phyloP scores from a whole-genome alignment of 768 basidiomycete genomes.

The Pleurotus tuoliensis region DNA sequence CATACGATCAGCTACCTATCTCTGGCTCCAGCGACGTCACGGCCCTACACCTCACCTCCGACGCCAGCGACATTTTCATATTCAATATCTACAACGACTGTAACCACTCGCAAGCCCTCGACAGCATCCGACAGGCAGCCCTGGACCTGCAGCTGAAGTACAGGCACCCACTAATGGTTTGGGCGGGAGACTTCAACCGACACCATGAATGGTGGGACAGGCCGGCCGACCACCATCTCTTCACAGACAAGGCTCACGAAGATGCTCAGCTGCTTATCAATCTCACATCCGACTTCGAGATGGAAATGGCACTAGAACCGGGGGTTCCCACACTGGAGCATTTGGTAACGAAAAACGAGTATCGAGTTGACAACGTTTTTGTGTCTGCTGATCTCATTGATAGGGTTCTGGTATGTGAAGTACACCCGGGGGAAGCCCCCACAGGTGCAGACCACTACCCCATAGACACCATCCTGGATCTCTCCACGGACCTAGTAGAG shows the following conservation, averaged over 20 bases:
- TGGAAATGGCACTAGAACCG: background rate
- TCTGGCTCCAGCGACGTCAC: conserved; percentile 18
- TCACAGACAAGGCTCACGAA: conserved; percentile 20
- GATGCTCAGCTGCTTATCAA: background rate
- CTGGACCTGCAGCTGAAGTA: background rate
- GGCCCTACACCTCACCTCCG: conserved; percentile 17
- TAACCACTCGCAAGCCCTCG: background rate
- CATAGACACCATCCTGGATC: conserved; percentile 4
- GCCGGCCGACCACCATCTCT: conserved; percentile 25
- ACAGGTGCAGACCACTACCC: no score
- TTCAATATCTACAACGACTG: no score
- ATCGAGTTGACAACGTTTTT: conserved; percentile 32
- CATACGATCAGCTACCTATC: conserved; percentile 17
- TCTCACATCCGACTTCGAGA: background rate
- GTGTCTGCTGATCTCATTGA: no score
- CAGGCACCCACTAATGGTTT: conserved; percentile 14
- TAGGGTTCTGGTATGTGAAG: no score
- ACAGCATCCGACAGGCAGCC: background rate
- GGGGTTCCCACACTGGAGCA: background rate
- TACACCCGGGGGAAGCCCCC: no score
- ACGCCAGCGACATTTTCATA: conserved; percentile 8
- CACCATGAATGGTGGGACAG: conserved; percentile 39
- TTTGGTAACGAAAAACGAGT: background rate
- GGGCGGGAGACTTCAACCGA: conserved; percentile 37
- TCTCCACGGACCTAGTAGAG: background rate